Conservation (phyloP, 371 early-diverging fungal genomes). For the Zychaea mexicana region DNA sequence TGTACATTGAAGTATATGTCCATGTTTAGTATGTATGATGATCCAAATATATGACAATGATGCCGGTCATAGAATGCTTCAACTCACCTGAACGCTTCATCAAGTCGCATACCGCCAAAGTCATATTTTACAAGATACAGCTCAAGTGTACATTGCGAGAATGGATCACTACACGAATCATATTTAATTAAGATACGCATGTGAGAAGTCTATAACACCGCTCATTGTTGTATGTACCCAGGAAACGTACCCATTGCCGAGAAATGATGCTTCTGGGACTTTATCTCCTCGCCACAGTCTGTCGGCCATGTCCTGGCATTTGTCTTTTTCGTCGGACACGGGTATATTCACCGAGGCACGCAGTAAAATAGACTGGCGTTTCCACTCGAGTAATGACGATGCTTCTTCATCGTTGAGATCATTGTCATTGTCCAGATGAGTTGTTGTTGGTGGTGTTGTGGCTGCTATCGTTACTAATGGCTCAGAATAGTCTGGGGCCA, state of each 20-base stretch:
- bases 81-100: slow-evolving; percentile 72
- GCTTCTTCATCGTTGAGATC: slow-evolving; percentile 3
- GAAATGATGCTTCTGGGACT: slow-evolving; percentile 27
- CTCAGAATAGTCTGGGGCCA: neutral
- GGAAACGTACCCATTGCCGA: slow-evolving; percentile 31
- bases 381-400: slow-evolving; percentile 28
- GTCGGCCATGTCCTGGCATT: slow-evolving; percentile 13
- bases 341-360: slow-evolving; percentile 20
- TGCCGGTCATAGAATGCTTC: neutral
- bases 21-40: neutral
- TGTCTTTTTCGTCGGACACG: slow-evolving; percentile 18
- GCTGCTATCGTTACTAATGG: neutral
- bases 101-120: slow-evolving; percentile 69
- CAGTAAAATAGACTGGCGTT: slow-evolving; percentile 24
- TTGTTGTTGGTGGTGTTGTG: neutral
- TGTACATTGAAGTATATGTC: neutral
- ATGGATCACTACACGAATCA: slow-evolving; percentile 31
- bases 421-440: neutral
- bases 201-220: too few relatives aligned
- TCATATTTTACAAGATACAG: slow-evolving; percentile 77
- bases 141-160: slow-evolving; percentile 46
- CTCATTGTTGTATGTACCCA: neutral
- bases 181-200: neutral
- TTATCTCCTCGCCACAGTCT: slow-evolving; percentile 32
- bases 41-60: neutral